These are phyloP conservation scores for Thinopyrum elongatum DNA, from an alignment of 176 grass and related monocot species.

Conservation along the genomic window DNA sequence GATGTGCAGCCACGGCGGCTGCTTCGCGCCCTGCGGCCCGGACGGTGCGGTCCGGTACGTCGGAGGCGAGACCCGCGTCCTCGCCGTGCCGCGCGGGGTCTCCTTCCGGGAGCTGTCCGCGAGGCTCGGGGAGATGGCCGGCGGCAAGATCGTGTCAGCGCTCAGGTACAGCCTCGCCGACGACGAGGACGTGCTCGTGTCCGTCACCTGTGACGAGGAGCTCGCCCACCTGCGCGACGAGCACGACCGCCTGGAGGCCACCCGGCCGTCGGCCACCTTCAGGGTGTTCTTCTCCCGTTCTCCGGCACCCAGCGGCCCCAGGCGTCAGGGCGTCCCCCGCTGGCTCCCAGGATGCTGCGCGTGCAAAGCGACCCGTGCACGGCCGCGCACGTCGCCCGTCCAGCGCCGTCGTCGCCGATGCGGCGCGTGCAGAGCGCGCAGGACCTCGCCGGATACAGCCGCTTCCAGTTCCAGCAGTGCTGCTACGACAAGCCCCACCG, in stretches of 20 bases:
- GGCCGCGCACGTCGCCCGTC: neutral
- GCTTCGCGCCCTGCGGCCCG: no score
- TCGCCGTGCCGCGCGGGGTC: constrained; percentile 23
- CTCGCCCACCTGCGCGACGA: constrained; percentile 50
- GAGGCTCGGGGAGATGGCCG: neutral
- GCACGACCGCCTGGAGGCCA: constrained; percentile 37
- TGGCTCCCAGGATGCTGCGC: constrained; percentile 11
- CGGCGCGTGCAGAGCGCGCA: constrained; percentile 22
- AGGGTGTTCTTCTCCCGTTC: constrained; percentile 34
- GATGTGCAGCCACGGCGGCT: no score
- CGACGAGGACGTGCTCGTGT: constrained; percentile 38
- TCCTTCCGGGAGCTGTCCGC: constrained; percentile 16
- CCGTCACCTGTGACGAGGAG: constrained; percentile 50
- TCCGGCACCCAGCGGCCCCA: neutral
- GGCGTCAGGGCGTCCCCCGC: neutral
- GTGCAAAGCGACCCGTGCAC: constrained; percentile 1
- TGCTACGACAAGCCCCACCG: neutral
- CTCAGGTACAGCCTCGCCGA: constrained; percentile 37
- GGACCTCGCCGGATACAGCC: neutral
- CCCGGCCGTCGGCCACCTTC: constrained; percentile 3
- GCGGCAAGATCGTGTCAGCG: neutral
- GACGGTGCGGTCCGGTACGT: constrained; percentile 14
- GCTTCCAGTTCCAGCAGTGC: neutral
- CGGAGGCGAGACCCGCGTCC: constrained; percentile 39
- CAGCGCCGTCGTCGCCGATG: neutral